Evolutionary conservation across 2,329 filamentous ascomycete species (phyloP), one percentile per base, ranked within the genome.

Genomic region (Emmonsia crescens): DNA sequence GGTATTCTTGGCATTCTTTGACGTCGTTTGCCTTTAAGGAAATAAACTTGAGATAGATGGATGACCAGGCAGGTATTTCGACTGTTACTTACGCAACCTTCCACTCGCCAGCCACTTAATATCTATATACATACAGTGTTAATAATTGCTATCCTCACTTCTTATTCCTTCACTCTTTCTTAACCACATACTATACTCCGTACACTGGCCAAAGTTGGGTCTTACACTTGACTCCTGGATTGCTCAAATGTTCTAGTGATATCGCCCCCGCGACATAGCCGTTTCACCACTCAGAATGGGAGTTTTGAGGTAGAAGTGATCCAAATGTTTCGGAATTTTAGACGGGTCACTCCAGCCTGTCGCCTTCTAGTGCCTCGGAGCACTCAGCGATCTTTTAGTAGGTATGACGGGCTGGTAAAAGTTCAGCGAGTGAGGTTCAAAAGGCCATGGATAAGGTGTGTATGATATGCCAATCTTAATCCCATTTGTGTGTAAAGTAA

Each of bases 381-480:
- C 21, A 57, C 56, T 29, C 42, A 31, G 16, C 63, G 61, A 42
- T 51, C 27, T 29, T 48, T 64, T 52, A 56, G 46, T 10, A 44
- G 46, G 5, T 57, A 60, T 57, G 52, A 40, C 38, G 31, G 52
- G 16, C 46, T 57, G 5, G 61, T 61, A n/a, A 52, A 58, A n/a
- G 49, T 63, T 36, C 61, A 63, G 31, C 60, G 61, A 36, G 63
- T 64, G 19, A 61, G 38, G 24, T 61, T 64, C 40, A 61, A 63
- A 46, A 60, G 33, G 38, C 63, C 61, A 27, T 42, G 16, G 56
- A 24, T 54, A 48, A 61, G 61, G 61, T 61, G 33, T 27, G 48
- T 33, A 51, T 52, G 40, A 21, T 46, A 5, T 44, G 27, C 24
- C 10, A 16, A 42, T 6, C 3, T 36, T 8, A 38, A 42, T 16